A percentile compares a stretch with the other conserved stretches of the same genome.
phyloP scores from a whole-genome alignment of 2,329 filamentous ascomycete species.

The Cordyceps militaris region DNA sequence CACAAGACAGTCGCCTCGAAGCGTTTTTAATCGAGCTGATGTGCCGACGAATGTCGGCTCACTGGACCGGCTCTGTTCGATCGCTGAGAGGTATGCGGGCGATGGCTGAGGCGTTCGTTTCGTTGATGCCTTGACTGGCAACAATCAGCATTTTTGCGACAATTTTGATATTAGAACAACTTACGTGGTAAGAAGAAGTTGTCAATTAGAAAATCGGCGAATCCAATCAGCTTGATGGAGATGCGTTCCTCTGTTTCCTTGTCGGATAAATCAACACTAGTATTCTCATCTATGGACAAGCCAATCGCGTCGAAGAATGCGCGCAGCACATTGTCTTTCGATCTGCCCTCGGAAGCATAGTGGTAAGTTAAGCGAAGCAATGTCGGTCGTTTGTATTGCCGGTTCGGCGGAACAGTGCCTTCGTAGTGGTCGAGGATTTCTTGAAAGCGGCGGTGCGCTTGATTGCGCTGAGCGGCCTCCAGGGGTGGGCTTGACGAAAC shows the following conservation, averaged over 20 bases:
- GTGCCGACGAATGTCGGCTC: slow-evolving; percentile 8
- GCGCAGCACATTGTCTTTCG: slow-evolving; percentile 11
- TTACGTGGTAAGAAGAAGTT: slow-evolving; percentile 14
- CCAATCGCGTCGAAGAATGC: slow-evolving; percentile 9
- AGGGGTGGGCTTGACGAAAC: slow-evolving; percentile 3
- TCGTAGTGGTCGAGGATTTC: slow-evolving; percentile 1
- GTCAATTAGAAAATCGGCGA: slow-evolving; percentile 13
- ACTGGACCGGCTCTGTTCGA: neutral
- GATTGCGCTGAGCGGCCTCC: neutral
- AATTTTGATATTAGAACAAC: neutral
- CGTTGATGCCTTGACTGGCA: slow-evolving; percentile 12
- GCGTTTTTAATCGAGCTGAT: slow-evolving; percentile 7
- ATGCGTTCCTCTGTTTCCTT: neutral
- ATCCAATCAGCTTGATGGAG: slow-evolving; percentile 1
- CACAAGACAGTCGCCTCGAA: slow-evolving; percentile 12
- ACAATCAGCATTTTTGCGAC: neutral
- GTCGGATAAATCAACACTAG: neutral
- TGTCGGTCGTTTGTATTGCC: slow-evolving; percentile 2
- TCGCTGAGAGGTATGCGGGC: slow-evolving; percentile 11
- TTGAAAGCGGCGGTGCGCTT: neutral
- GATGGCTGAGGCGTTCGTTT: slow-evolving; percentile 13
- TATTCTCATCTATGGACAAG: neutral
- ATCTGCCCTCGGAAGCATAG: slow-evolving; percentile 2
- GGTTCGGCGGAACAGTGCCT: neutral
- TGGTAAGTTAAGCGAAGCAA: slow-evolving; percentile 7